Evolutionary conservation across 306 rosid species (phyloP).

Genomic region (Malus sylvestris): DNA sequence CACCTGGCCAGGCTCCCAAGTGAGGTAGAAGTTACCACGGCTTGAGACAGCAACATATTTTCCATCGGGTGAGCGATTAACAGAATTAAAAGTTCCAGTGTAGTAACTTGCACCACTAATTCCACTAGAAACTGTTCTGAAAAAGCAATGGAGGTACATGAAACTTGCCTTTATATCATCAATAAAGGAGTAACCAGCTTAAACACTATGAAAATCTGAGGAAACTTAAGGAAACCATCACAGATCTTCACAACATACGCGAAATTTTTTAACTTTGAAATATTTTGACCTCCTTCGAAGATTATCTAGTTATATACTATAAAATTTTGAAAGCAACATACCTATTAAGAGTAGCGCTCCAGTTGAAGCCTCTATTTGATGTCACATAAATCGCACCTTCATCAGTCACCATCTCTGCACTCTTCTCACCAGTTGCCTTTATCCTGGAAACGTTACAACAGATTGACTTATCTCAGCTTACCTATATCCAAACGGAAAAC

Average conservation of each 20-base stretch:
- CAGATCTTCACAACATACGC: neutral
- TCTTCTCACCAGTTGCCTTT: conserved; percentile 84
- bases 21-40: conserved; percentile 93
- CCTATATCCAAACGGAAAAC: neutral
- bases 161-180: neutral
- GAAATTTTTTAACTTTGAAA: neutral
- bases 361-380: conserved; percentile 83
- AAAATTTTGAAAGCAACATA: conserved; percentile 24
- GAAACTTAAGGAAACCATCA: neutral
- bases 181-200: neutral
- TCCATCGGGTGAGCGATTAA: conserved; percentile 90
- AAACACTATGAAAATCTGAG: neutral
- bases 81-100: conserved; percentile 89
- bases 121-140: conserved; percentile 99
- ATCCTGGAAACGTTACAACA: conserved; percentile 50
- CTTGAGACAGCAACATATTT: conserved; percentile 94
- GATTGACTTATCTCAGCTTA: neutral
- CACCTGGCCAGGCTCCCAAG: conserved; percentile 99
- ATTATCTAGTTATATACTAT: neutral
- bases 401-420: conserved; percentile 98
- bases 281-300: neutral
- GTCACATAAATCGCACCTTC: conserved; percentile 93
- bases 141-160: conserved; percentile 37
- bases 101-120: conserved; percentile 97
- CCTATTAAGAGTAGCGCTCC: conserved; percentile 98